A percentile compares a stretch with the other conserved stretches of the same genome.
These are phyloP conservation scores for Botrytis deweyae DNA, from an alignment of 2,329 filamentous ascomycete species.

Conservation along the genomic window DNA sequence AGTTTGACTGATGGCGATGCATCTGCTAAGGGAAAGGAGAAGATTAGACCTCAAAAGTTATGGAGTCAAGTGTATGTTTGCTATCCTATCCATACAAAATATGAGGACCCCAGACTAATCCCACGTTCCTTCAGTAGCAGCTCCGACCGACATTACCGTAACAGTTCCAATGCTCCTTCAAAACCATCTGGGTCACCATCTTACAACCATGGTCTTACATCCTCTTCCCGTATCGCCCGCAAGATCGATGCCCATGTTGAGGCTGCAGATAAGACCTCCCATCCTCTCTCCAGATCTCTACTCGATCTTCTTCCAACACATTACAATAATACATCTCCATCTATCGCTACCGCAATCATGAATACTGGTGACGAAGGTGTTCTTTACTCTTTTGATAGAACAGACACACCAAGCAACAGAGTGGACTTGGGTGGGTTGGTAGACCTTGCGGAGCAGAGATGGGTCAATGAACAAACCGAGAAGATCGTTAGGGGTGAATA, in stretches of 20 bases:
- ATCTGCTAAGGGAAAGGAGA: slow-evolving; percentile 25
- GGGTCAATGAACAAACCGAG: slow-evolving; percentile 37
- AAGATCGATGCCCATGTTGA: slow-evolving; percentile 33
- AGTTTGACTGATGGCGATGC: neutral
- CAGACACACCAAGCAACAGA: slow-evolving; percentile 29
- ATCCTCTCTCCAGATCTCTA: slow-evolving; percentile 35
- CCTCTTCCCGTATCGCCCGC: slow-evolving; percentile 27
- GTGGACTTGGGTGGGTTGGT: slow-evolving; percentile 37
- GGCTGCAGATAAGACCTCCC: slow-evolving; percentile 27
- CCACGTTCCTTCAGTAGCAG: slow-evolving; percentile 29
- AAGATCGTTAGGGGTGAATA: slow-evolving; percentile 39
- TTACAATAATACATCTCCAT: slow-evolving; percentile 31
- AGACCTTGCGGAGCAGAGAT: slow-evolving; percentile 39
- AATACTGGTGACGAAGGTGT: slow-evolving; percentile 28
- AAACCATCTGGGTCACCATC: slow-evolving; percentile 32
- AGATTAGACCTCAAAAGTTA: slow-evolving; percentile 34
- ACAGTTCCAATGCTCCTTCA: slow-evolving; percentile 25
- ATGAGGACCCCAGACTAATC: slow-evolving; percentile 1
- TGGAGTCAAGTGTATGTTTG: slow-evolving; percentile 28
- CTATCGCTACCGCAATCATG: slow-evolving; percentile 30
- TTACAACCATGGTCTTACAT: slow-evolving; percentile 19
- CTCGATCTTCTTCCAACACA: slow-evolving; percentile 37
- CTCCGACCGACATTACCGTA: slow-evolving; percentile 32
- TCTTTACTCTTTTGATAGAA: slow-evolving; percentile 38
- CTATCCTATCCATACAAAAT: neutral